These are phyloP conservation scores for Talaromyces marneffei DNA, from an alignment of 2,329 filamentous ascomycete species.

Conservation along the genomic window DNA sequence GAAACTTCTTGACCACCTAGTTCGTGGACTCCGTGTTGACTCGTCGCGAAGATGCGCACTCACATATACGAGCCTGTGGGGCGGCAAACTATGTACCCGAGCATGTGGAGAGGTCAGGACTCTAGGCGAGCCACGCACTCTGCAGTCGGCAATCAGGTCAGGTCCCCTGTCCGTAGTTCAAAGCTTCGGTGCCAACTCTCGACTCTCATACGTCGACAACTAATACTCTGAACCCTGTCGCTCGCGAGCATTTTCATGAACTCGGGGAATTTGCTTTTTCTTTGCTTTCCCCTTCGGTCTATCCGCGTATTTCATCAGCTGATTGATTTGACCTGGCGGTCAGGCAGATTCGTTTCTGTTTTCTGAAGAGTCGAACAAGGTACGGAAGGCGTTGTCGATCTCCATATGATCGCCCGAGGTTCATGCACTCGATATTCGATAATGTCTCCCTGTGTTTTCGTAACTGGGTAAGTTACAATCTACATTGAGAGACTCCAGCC, in stretches of 20 bases:
- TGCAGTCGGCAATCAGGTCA: not conserved
- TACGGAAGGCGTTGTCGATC: slow-evolving; percentile 4
- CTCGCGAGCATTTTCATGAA: not conserved
- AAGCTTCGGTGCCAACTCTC: not conserved
- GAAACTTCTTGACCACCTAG: not conserved
- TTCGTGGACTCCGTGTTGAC: not conserved
- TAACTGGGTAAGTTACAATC: not conserved
- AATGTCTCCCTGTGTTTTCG: not conserved
- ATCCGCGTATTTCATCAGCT: not conserved
- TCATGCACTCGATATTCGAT: not conserved
- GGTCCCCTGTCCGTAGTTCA: not conserved
- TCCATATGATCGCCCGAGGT: not conserved
- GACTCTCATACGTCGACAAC: not conserved
- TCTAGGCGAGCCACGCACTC: slow-evolving; percentile 5
- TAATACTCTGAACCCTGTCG: not conserved
- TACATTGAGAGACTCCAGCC: not conserved
- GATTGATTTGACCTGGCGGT: not conserved
- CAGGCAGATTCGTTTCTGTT: not conserved
- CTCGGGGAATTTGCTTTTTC: slow-evolving; percentile 9
- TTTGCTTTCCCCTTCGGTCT: not conserved
- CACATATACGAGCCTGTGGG: slow-evolving; percentile 8
- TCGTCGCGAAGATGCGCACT: not conserved
- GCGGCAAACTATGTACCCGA: not conserved
- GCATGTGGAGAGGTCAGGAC: slow-evolving; percentile 5
- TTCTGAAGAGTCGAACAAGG: not conserved